These are phyloP conservation scores for Podila verticillata DNA, from an alignment of 192 early-diverging fungal genomes.

Conservation along the genomic window DNA sequence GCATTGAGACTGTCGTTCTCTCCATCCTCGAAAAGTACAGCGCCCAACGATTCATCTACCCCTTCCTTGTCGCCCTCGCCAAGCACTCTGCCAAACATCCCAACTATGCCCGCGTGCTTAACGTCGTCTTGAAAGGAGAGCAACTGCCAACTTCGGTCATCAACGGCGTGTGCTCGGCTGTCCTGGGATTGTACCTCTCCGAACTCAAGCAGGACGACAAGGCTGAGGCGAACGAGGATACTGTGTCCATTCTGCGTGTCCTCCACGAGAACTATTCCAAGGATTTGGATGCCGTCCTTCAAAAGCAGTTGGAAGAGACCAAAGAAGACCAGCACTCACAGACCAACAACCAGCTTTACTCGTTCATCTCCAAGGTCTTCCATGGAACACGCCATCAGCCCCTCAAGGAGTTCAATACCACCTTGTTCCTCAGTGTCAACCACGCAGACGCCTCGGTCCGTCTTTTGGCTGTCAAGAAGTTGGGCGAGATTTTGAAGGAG, in stretches of 20 bases:
- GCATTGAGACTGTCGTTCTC: conserved; percentile 33
- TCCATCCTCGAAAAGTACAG: conserved; percentile 51
- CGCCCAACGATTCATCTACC: conserved; percentile 56
- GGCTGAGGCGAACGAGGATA: conserved; percentile 16
- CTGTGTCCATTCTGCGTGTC: conserved; percentile 33
- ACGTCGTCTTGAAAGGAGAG: conserved; percentile 38
- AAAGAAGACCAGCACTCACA: conserved; percentile 23
- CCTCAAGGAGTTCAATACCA: conserved; percentile 76
- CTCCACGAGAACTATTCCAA: conserved; percentile 56
- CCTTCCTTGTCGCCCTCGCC: conserved; percentile 47
- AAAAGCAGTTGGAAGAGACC: conserved; percentile 47
- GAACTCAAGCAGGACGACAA: conserved; percentile 17
- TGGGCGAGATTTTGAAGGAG: conserved; percentile 64
- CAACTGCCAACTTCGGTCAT: conserved; percentile 49
- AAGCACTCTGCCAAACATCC: conserved; percentile 28
- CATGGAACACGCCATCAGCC: conserved; percentile 66
- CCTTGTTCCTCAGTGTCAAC: conserved; percentile 83
- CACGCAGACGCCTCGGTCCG: conserved; percentile 77
- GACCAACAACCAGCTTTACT: conserved; percentile 56
- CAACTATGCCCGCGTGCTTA: conserved; percentile 41
- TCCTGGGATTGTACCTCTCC: conserved; percentile 52
- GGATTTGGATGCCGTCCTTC: conserved; percentile 55
- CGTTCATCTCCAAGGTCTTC: conserved; percentile 64
- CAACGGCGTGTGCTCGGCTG: conserved; percentile 34
- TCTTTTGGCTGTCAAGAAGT: conserved; percentile 72